phyloP scores from a whole-genome alignment of 1,284 basidiomycete species.

The Cryptococcus sp. region DNA sequence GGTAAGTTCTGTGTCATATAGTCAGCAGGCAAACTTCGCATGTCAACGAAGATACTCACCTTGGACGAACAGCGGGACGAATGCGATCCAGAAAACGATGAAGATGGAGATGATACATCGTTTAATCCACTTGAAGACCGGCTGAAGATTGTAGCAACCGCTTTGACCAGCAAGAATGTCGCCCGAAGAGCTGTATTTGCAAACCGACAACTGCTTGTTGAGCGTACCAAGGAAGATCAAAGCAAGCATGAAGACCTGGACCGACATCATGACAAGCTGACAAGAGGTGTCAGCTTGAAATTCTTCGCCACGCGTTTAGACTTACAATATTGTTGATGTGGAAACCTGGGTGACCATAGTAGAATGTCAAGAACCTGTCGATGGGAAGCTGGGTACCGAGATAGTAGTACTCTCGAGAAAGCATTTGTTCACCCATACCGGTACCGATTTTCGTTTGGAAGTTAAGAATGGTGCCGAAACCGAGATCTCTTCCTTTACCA shows the following conservation, averaged over 20 bases:
- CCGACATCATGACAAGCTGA: conserved; percentile 81
- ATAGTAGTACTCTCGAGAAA: conserved; percentile 99
- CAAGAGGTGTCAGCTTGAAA: not conserved
- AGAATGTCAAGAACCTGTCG: conserved; percentile 98
- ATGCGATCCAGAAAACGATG: conserved; percentile 93
- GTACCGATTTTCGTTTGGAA: conserved; percentile 99
- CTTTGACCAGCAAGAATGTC: conserved; percentile 70
- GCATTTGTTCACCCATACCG: conserved; percentile 99
- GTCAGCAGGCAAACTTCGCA: not conserved
- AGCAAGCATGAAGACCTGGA: conserved; percentile 84
- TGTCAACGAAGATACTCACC: conserved; percentile 58
- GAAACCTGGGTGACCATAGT: conserved; percentile 99
- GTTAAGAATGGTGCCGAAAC: conserved; percentile 97
- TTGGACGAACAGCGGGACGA: conserved; percentile 90
- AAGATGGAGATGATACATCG: conserved; percentile 95
- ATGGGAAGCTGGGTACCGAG: conserved; percentile 97
- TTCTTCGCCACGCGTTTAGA: not conserved
- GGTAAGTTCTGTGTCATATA: conserved; percentile 68
- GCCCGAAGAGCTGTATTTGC: conserved; percentile 71
- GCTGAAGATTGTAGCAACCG: conserved; percentile 89
- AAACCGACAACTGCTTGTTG: conserved; percentile 74
- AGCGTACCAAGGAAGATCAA: conserved; percentile 91
- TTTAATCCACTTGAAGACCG: conserved; percentile 89
- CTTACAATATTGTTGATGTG: conserved; percentile 94
- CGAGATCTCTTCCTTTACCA: conserved; percentile 97